Conservation (phyloP, 495 filamentous ascomycete species). For the Hyphodiscus hymeniophilus region DNA sequence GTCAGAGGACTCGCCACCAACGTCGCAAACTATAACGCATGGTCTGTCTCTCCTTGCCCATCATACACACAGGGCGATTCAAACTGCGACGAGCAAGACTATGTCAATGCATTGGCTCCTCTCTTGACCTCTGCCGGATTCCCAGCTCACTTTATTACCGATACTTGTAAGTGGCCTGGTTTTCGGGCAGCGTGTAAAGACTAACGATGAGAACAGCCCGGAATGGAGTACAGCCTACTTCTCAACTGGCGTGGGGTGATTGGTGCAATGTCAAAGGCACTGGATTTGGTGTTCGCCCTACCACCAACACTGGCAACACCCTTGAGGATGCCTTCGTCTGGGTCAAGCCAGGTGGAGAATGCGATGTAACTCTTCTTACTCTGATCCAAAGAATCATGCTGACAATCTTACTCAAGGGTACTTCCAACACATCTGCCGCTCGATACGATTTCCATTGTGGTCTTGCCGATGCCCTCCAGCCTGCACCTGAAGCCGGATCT, state of each 20-base stretch:
- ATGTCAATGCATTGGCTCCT: slow-evolving; percentile 58
- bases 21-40: slow-evolving; percentile 71
- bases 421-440: slow-evolving; percentile 47
- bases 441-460: slow-evolving; percentile 72
- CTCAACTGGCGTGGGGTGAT: slow-evolving; percentile 65
- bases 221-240: slow-evolving; percentile 55
- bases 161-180: slow-evolving; percentile 20
- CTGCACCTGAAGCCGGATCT: slow-evolving; percentile 68
- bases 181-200: background rate
- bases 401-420: slow-evolving; percentile 36
- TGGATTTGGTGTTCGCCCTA: slow-evolving; percentile 66
- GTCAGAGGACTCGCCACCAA: slow-evolving; percentile 72
- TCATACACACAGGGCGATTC: slow-evolving; percentile 46
- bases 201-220: slow-evolving; percentile 41
- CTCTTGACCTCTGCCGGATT: slow-evolving; percentile 53
- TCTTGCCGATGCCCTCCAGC: slow-evolving; percentile 45
- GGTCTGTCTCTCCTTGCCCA: slow-evolving; percentile 40
- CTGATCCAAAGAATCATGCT: background rate
- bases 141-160: slow-evolving; percentile 59
- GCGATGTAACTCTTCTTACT: slow-evolving; percentile 34
- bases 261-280: slow-evolving; percentile 79
- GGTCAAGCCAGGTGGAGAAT: slow-evolving; percentile 80
- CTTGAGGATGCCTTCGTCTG: slow-evolving; percentile 73
- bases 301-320: slow-evolving; percentile 49
- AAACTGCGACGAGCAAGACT: slow-evolving; percentile 64